These are phyloP conservation scores for Nigrospora oryzae DNA, from an alignment of 2,329 filamentous ascomycete species.

Conservation along the genomic window DNA sequence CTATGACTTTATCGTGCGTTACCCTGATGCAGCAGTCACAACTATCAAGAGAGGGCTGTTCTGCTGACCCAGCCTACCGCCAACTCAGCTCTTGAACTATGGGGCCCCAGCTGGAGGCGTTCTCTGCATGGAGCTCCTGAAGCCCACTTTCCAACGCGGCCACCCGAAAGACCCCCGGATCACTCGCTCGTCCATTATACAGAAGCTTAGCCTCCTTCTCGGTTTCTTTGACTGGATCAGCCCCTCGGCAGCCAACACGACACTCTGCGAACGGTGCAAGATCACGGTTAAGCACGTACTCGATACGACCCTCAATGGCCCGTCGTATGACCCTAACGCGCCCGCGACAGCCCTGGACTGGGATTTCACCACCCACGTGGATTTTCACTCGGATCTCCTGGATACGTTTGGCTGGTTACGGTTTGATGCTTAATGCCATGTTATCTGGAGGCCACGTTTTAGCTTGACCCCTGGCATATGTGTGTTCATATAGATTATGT, in stretches of 20 bases:
- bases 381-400: constrained; percentile 38
- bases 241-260: constrained; percentile 36
- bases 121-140: constrained; percentile 39
- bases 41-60: no score
- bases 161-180: constrained; percentile 24
- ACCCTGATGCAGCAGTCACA: not conserved
- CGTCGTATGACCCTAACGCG: constrained; percentile 9
- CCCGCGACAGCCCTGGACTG: constrained; percentile 20
- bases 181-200: constrained; percentile 38
- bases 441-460: no score
- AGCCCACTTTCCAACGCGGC: constrained; percentile 26
- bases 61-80: not conserved
- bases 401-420: constrained; percentile 40
- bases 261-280: constrained; percentile 37
- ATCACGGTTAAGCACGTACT: constrained; percentile 40
- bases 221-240: constrained; percentile 43
- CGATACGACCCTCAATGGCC: constrained; percentile 36
- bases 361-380: constrained; percentile 21
- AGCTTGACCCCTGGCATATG: no score
- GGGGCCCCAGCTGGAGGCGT: constrained; percentile 40
- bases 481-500: no score
- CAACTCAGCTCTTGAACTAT: constrained; percentile 35
- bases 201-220: constrained; percentile 41
- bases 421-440: constrained; percentile 7
- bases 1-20: constrained; percentile 40